Evolutionary conservation across 257 asterid genomes (phyloP).

Genomic region (Plantago major): DNA sequence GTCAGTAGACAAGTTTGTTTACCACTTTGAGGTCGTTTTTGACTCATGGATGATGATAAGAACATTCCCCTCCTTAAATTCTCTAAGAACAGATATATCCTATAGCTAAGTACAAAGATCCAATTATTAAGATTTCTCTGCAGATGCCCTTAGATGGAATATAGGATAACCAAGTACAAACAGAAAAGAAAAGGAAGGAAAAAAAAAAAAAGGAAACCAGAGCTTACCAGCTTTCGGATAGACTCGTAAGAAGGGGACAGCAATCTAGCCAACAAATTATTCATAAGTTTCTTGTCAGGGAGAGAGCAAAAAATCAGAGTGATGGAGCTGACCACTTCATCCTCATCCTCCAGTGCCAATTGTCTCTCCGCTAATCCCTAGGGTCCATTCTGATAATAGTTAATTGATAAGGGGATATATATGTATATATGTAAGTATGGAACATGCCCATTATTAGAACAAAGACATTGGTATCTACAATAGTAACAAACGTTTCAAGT

Average conservation of each 20-base stretch:
- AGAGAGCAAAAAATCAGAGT: slow-evolving; percentile 60
- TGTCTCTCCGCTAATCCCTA: slow-evolving; percentile 74
- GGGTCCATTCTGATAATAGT: slow-evolving; percentile 28
- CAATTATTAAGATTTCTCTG: slow-evolving; percentile 3
- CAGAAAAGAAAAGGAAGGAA: not conserved
- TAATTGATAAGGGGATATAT: slow-evolving; percentile 10
- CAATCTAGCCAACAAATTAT: slow-evolving; percentile 56
- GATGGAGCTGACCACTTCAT: slow-evolving; percentile 76
- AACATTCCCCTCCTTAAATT: too few relatives aligned
- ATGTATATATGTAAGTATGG: too few relatives aligned
- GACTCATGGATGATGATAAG: too few relatives aligned
- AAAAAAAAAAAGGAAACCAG: too few relatives aligned
- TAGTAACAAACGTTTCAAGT: too few relatives aligned
- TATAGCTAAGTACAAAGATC: slow-evolving; percentile 15
- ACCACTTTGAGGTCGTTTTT: too few relatives aligned
- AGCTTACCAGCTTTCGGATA: slow-evolving; percentile 72
- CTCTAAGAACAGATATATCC: slow-evolving; percentile 7
- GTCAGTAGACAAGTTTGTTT: too few relatives aligned
- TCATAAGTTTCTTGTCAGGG: slow-evolving; percentile 72
- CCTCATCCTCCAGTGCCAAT: slow-evolving; percentile 71
- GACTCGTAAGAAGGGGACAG: slow-evolving; percentile 66
- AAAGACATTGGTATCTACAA: too few relatives aligned
- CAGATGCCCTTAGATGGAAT: slow-evolving; percentile 17
- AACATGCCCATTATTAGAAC: too few relatives aligned
- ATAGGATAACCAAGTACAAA: not conserved